Evolutionary conservation across 352 stramenopile genomes (phyloP).

Genomic region (Globisporangium cederbergense): DNA sequence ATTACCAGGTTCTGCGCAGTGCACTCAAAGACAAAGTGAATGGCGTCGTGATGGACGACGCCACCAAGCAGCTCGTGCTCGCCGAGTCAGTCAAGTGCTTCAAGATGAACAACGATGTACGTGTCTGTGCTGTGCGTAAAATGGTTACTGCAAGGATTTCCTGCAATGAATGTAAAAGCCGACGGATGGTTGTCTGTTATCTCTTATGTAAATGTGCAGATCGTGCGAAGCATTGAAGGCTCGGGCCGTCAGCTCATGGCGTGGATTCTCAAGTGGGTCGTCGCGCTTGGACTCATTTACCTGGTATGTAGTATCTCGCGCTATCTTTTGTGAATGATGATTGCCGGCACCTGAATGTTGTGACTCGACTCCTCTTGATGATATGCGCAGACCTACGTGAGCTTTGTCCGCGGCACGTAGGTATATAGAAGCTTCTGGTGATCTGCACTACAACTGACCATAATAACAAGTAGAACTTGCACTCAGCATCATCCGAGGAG

Average conservation of each 20-base stretch:
- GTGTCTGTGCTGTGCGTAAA: neutral
- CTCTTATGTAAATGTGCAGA: conserved; percentile 16
- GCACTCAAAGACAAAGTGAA: conserved; percentile 67
- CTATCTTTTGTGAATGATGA: neutral
- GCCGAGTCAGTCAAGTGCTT: conserved; percentile 52
- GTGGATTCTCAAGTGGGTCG: conserved; percentile 60
- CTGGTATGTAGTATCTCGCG: conserved; percentile 38
- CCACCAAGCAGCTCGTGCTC: conserved; percentile 46
- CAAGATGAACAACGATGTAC: conserved; percentile 70
- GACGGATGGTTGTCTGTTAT: neutral
- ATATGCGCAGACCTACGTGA: conserved; percentile 15
- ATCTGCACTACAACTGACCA: too few relatives aligned
- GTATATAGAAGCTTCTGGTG: neutral
- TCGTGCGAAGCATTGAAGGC: conserved; percentile 66
- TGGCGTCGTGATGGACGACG: conserved; percentile 31
- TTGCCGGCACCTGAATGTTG: neutral
- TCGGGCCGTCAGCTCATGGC: conserved; percentile 37
- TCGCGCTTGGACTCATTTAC: conserved; percentile 48
- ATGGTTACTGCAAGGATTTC: too few relatives aligned
- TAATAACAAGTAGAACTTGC: too few relatives aligned
- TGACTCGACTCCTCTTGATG: neutral
- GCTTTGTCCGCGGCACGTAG: conserved; percentile 14
- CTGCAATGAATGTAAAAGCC: too few relatives aligned
- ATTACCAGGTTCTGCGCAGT: conserved; percentile 36
- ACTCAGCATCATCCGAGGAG: too few relatives aligned